A percentile compares a stretch with the other conserved stretches of the same genome.
These are phyloP conservation scores for Phytophthora niederhauseri DNA, from an alignment of 352 stramenopile genomes.

Conservation along the genomic window DNA sequence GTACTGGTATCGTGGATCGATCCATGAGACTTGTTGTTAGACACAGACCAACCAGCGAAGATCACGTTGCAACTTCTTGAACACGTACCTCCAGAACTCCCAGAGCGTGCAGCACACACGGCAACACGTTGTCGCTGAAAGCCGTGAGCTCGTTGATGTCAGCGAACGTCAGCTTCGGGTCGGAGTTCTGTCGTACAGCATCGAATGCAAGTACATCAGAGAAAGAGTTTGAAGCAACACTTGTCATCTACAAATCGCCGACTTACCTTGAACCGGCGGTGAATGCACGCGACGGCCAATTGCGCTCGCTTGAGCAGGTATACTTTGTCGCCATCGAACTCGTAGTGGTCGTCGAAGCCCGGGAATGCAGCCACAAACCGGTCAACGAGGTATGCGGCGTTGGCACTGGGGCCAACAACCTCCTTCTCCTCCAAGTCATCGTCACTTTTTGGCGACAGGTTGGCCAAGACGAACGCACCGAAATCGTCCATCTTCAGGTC, in stretches of 20 bases:
- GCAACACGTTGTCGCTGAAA: constrained; percentile 77
- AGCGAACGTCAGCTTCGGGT: constrained; percentile 54
- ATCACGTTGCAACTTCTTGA: not conserved
- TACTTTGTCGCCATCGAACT: constrained; percentile 49
- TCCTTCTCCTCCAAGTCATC: constrained; percentile 28
- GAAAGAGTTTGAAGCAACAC: not conserved
- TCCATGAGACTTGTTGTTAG: not conserved
- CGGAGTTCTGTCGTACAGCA: constrained; percentile 42
- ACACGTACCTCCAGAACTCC: constrained; percentile 67
- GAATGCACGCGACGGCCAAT: constrained; percentile 52
- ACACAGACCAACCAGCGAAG: not conserved
- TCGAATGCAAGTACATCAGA: not conserved
- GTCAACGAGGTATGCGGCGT: constrained; percentile 59
- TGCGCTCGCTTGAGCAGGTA: constrained; percentile 82
- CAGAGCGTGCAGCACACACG: constrained; percentile 73
- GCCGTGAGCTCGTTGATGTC: constrained; percentile 72
- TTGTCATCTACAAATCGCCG: not conserved
- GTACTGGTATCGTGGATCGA: constrained; percentile 46
- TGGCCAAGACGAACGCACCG: constrained; percentile 74
- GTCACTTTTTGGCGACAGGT: constrained; percentile 33
- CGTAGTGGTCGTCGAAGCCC: constrained; percentile 72
- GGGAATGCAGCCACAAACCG: constrained; percentile 63
- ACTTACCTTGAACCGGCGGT: constrained; percentile 71
- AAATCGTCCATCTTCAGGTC: constrained; percentile 66
- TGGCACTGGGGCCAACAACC: constrained; percentile 27